A percentile compares a stretch with the other conserved stretches of the same genome.
Evolutionary conservation across 257 asterid species (phyloP).

Genomic region (Cruciata laevipes): DNA sequence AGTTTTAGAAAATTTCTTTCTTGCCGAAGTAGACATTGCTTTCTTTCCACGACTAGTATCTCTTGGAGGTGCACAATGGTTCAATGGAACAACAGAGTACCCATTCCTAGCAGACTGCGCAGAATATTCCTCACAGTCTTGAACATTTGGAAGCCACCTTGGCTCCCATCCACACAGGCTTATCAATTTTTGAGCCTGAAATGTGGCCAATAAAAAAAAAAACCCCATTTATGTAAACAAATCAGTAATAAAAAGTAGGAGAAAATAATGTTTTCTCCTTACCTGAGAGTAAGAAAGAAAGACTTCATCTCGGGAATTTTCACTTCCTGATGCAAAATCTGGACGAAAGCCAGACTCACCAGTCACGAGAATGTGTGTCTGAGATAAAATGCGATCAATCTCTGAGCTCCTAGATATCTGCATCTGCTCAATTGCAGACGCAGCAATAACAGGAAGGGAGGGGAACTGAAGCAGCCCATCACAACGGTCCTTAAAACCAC

Average conservation of each 20-base stretch:
- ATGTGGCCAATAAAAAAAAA: conserved; percentile 1
- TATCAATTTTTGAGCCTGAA: conserved; percentile 88
- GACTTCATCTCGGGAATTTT: conserved; percentile 60
- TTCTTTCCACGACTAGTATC: conserved; percentile 81
- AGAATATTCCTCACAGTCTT: conserved; percentile 97
- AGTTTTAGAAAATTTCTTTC: conserved; percentile 35
- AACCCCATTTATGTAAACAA: not conserved
- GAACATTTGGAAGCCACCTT: conserved; percentile 98
- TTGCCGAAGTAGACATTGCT: conserved; percentile 59
- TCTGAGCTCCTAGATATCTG: conserved; percentile 64
- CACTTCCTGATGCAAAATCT: conserved; percentile 55
- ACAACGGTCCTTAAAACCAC: conserved; percentile 96
- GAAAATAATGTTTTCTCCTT: conserved; percentile 20
- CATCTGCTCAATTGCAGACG: conserved; percentile 77
- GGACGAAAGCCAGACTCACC: conserved; percentile 65
- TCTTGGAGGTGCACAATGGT: conserved; percentile 52
- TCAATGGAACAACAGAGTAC: conserved; percentile 73
- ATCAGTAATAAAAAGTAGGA: conserved; percentile 13
- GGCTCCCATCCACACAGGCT: conserved; percentile 99
- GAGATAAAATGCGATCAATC: conserved; percentile 79
- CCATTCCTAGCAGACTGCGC: conserved; percentile 96
- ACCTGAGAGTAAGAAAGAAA: conserved; percentile 72
- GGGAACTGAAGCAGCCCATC: conserved; percentile 94
- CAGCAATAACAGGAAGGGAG: conserved; percentile 82
- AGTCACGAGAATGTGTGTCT: conserved; percentile 52